Evolutionary conservation across 805 yeast species (phyloP).

Genomic region (Spathaspora arborariae): DNA sequence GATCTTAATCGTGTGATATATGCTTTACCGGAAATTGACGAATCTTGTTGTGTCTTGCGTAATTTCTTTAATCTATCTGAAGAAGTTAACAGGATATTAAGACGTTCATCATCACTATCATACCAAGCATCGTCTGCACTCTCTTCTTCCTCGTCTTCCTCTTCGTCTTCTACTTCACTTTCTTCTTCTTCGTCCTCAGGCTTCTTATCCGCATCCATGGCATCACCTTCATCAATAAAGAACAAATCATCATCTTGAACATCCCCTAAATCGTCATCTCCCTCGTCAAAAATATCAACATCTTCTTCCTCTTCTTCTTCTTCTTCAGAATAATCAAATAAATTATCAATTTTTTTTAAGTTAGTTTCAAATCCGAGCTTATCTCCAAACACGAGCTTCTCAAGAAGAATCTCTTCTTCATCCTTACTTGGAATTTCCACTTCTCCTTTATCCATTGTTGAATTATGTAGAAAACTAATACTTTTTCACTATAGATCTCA

Average conservation of each 20-base stretch:
- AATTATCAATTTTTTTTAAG: conserved; percentile 56
- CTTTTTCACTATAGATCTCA: not conserved
- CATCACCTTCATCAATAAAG: conserved; percentile 43
- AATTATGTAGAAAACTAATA: not conserved
- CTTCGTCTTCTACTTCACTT: conserved; percentile 23
- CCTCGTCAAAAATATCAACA: conserved; percentile 23
- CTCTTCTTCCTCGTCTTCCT: conserved; percentile 13
- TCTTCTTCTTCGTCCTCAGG: conserved; percentile 23
- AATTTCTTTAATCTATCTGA: conserved; percentile 68
- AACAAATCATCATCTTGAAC: conserved; percentile 40
- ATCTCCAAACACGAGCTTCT: conserved; percentile 89
- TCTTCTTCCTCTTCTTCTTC: conserved; percentile 25
- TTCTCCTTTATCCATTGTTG: conserved; percentile 11
- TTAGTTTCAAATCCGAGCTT: conserved; percentile 65
- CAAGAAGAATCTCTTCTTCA: conserved; percentile 75
- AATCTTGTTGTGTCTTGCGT: conserved; percentile 56
- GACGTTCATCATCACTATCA: conserved; percentile 86
- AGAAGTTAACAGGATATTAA: conserved; percentile 55
- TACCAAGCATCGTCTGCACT: conserved; percentile 52
- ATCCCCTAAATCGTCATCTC: conserved; percentile 23
- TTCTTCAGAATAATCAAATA: conserved; percentile 45
- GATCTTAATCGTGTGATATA: conserved; percentile 64
- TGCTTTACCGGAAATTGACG: conserved; percentile 51
- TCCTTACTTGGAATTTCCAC: conserved; percentile 64
- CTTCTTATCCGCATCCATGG: conserved; percentile 20